Conservation (phyloP, 116 monocot genomes). For the Posidonia oceanica region DNA sequence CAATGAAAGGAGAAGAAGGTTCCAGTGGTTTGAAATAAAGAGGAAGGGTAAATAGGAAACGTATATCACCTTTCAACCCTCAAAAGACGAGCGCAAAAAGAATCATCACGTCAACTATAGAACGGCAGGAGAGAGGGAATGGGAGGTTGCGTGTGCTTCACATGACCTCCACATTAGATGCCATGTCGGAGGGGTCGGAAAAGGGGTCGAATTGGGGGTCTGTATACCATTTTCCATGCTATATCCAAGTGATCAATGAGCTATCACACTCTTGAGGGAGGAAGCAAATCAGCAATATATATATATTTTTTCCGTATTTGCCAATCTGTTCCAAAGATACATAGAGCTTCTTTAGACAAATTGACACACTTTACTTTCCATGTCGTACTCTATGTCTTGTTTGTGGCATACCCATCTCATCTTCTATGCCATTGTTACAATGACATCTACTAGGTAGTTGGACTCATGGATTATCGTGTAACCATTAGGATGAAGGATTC, state of each 20-base stretch:
- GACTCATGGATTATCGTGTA: constrained; percentile 77
- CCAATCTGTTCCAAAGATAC: neutral
- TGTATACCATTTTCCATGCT: no score
- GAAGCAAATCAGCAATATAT: neutral
- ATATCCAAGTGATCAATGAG: neutral
- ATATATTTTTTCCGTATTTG: neutral
- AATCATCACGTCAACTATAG: no score
- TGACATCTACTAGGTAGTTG: constrained; percentile 57
- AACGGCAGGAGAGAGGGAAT: no score
- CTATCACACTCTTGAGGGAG: neutral
- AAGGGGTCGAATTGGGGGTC: no score
- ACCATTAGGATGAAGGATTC: constrained; percentile 77
- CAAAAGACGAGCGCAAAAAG: no score
- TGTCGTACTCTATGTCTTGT: constrained; percentile 52
- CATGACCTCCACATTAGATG: no score
- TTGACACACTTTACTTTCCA: constrained; percentile 78
- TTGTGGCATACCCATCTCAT: constrained; percentile 79
- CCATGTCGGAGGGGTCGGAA: no score
- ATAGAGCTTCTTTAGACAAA: constrained; percentile 82
- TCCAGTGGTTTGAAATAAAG: no score
- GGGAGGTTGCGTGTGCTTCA: no score
- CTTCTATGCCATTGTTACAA: constrained; percentile 50
- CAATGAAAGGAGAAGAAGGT: no score
- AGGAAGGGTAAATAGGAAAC: no score
- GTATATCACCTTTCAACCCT: no score